Evolutionary conservation across 139 green algal species (phyloP).

Genomic region (Bryopsis sp.): DNA sequence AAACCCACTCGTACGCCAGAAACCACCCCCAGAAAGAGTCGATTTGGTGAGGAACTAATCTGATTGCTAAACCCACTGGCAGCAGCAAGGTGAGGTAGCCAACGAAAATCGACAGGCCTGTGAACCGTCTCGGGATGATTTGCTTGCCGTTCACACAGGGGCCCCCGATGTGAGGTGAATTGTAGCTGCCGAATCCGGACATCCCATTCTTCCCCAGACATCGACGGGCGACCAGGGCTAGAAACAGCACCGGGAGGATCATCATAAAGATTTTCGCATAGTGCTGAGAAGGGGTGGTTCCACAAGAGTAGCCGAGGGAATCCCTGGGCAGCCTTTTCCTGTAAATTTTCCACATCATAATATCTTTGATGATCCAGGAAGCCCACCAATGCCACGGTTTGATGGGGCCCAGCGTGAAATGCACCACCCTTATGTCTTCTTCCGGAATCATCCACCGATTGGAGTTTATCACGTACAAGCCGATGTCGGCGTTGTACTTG

Average conservation of each 20-base stretch:
- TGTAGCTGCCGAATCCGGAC: too few relatives aligned
- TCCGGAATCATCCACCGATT: constrained; percentile 49
- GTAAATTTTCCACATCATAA: constrained; percentile 30
- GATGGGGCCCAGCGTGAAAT: constrained; percentile 66
- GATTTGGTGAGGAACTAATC: constrained; percentile 15
- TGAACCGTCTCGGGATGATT: not conserved
- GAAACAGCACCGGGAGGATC: not conserved
- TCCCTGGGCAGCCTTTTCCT: not conserved
- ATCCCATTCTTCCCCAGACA: not conserved
- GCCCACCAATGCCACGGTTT: constrained; percentile 74
- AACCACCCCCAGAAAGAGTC: constrained; percentile 33
- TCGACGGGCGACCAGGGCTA: not conserved
- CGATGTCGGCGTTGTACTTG: constrained; percentile 62
- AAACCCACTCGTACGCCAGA: constrained; percentile 37
- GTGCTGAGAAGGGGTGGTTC: not conserved
- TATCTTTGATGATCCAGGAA: constrained; percentile 43
- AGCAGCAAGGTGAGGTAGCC: constrained; percentile 8
- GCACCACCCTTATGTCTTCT: constrained; percentile 43
- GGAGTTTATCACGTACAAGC: constrained; percentile 54
- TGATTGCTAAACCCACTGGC: not conserved
- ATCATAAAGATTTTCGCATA: not conserved
- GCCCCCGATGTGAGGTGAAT: too few relatives aligned
- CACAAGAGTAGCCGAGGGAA: not conserved
- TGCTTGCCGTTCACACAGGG: not conserved
- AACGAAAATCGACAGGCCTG: constrained; percentile 10